Conservation (phyloP, 257 asterid genomes). For the Gentiana macrophylla region DNA sequence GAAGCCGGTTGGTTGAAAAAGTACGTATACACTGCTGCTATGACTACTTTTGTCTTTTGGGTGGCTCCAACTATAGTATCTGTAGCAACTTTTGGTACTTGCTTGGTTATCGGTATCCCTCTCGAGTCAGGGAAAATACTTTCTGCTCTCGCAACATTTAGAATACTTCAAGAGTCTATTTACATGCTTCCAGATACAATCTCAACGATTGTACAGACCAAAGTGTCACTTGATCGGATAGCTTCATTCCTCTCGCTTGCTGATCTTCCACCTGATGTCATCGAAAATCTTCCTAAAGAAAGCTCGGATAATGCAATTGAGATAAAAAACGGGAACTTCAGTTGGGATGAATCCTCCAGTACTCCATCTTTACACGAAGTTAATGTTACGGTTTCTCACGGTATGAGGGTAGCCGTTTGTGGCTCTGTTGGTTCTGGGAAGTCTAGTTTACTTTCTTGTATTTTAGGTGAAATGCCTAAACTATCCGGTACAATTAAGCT, state of each 20-base stretch:
- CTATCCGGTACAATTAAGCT: slow-evolving; percentile 50
- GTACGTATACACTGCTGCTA: slow-evolving; percentile 44
- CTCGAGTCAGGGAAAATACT: slow-evolving; percentile 81
- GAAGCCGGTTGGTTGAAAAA: slow-evolving; percentile 70
- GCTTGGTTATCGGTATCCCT: slow-evolving; percentile 68
- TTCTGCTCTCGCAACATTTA: slow-evolving; percentile 81
- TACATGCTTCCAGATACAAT: slow-evolving; percentile 71
- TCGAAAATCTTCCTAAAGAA: slow-evolving; percentile 49
- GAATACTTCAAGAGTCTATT: slow-evolving; percentile 84
- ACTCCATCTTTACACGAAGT: slow-evolving; percentile 47
- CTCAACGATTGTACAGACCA: slow-evolving; percentile 77
- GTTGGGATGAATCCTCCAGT: slow-evolving; percentile 52
- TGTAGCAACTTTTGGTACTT: slow-evolving; percentile 59
- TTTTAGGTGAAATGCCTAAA: slow-evolving; percentile 74
- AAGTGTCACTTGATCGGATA: slow-evolving; percentile 87
- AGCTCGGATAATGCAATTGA: slow-evolving; percentile 43
- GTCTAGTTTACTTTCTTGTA: slow-evolving; percentile 75
- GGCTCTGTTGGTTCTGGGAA: slow-evolving; percentile 95
- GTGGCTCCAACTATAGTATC: slow-evolving; percentile 76
- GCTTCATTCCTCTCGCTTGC: slow-evolving; percentile 76
- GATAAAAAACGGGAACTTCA: slow-evolving; percentile 50
- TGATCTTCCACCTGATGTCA: slow-evolving; percentile 45
- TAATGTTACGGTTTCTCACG: slow-evolving; percentile 38
- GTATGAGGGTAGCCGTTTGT: slow-evolving; percentile 84
- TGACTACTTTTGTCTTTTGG: slow-evolving; percentile 54